These are phyloP conservation scores for Naumovozyma castellii DNA, from an alignment of 805 yeast genomes.

Conservation along the genomic window DNA sequence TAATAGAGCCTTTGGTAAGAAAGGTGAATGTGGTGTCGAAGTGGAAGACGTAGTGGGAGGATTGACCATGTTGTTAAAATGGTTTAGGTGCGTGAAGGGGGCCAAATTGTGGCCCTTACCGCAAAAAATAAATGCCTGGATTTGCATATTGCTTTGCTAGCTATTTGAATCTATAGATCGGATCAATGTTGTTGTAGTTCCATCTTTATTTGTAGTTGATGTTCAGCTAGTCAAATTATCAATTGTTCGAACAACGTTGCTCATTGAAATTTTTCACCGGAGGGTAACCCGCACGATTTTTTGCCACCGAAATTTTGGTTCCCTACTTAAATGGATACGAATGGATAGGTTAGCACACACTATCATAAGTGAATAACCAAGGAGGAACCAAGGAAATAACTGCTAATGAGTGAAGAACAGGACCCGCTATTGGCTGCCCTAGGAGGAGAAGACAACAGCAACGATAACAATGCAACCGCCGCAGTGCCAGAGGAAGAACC, in stretches of 20 bases:
- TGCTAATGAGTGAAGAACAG: slow-evolving; percentile 48
- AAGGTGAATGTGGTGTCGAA: slow-evolving; percentile 19
- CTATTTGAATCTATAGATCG: too few species aligned
- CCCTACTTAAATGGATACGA: too few species aligned
- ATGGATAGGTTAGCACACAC: too few species aligned
- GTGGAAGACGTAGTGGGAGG: not conserved
- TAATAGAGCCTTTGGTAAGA: slow-evolving; percentile 66
- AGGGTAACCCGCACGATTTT: not conserved
- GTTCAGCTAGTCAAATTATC: not conserved
- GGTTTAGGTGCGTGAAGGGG: slow-evolving; percentile 49
- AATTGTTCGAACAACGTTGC: too few species aligned
- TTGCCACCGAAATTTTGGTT: not conserved
- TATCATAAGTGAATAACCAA: too few species aligned
- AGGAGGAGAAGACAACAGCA: slow-evolving; percentile 6
- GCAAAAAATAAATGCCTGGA: slow-evolving; percentile 84
- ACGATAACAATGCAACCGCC: slow-evolving; percentile 6
- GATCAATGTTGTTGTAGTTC: too few species aligned
- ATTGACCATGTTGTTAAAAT: not conserved
- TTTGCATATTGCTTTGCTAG: slow-evolving; percentile 84
- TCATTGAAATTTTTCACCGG: not conserved
- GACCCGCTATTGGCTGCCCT: slow-evolving; percentile 73
- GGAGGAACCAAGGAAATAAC: not conserved
- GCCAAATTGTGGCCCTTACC: slow-evolving; percentile 68
- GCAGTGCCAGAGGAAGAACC: slow-evolving; percentile 17
- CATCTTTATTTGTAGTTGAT: too few species aligned